These are phyloP conservation scores for Podospora sp. DNA, from an alignment of 495 filamentous ascomycete species.

Conservation along the genomic window DNA sequence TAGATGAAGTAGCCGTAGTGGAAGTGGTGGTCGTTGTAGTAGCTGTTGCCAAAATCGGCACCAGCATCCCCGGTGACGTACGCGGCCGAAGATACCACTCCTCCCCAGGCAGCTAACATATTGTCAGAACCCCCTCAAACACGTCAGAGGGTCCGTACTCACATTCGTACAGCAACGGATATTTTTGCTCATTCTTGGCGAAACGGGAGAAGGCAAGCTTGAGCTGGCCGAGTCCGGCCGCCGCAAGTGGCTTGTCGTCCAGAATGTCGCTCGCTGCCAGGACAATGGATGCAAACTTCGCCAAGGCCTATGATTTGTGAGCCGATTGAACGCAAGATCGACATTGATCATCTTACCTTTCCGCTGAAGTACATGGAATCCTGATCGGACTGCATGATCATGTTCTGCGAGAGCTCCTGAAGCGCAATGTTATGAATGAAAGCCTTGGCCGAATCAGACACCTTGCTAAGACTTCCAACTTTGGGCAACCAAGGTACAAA, in stretches of 20 bases:
- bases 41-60: conserved; percentile 78
- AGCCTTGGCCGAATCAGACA: conserved; percentile 55
- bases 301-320: conserved; percentile 60
- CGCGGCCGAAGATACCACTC: conserved; percentile 77
- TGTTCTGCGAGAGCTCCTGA: conserved; percentile 72
- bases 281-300: conserved; percentile 79
- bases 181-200: conserved; percentile 73
- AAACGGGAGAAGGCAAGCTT: conserved; percentile 79
- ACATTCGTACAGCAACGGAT: conserved; percentile 78
- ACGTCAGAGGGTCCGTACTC: conserved; percentile 23
- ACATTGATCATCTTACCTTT: conserved; percentile 56
- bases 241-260: conserved; percentile 60
- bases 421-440: conserved; percentile 60
- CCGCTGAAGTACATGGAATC: conserved; percentile 95
- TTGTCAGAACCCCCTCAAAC: not conserved
- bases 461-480: conserved; percentile 49
- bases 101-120: conserved; percentile 66
- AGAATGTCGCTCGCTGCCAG: conserved; percentile 70
- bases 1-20: conserved; percentile 90
- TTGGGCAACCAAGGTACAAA: conserved; percentile 73
- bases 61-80: conserved; percentile 74
- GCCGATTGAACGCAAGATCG: not conserved
- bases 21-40: conserved; percentile 98
- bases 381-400: conserved; percentile 68
- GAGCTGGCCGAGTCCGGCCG: conserved; percentile 64